Base-by-base conservation (phyloP, 768 basidiomycete genomes). In the Podaxis rugospora region DNA sequence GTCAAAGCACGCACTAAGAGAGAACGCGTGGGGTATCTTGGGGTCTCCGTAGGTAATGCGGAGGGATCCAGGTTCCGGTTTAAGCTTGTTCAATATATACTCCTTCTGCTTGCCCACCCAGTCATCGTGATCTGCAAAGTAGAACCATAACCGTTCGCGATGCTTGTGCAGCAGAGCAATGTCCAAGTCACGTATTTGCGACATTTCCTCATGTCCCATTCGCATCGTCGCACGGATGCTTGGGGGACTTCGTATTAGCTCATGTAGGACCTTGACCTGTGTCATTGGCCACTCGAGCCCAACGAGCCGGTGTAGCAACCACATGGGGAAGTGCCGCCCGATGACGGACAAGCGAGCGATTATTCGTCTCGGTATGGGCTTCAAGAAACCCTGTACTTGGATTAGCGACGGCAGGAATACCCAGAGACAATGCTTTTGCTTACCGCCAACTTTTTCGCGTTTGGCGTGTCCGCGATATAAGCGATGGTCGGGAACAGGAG, bases 181-280 rank as follows among this genome's bases (percentile, higher is more conserved):
- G 65, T 92, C 88, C 3, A 86, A 73, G 6, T 74, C 79, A 35
- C 69, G 75, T 51, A 93, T 86, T 1, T 68, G 72, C 16, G 73
- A 69, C 88, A 92, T 90, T 72, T 92, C 90, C 28, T 88, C 84
- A 50, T 83, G 66, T 1, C 85, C 88, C 80, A 91, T 86, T 27
- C 72, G 73, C 46, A 92, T 69, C 5, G 80, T 74, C 4, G 87
- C 80, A 49, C 75, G 75, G 36, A 90, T 79, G 27, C 78, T 75
- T 2, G 69, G 64, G 0, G 84, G 83, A 2, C 84, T 87, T 5
- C 71, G 69, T 28, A 91, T 68, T 28, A 90, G 74, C 39, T 73
- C 68, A 23, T 72, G 73, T 7, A 90, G 71, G 5, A 83, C 80
- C 16, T 63, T 61, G 4, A 83, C 65, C 65, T 84, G 83, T 5